Evolutionary conservation across 2,329 filamentous ascomycete genomes (phyloP).

Genomic region (Diaporthe ampelina): DNA sequence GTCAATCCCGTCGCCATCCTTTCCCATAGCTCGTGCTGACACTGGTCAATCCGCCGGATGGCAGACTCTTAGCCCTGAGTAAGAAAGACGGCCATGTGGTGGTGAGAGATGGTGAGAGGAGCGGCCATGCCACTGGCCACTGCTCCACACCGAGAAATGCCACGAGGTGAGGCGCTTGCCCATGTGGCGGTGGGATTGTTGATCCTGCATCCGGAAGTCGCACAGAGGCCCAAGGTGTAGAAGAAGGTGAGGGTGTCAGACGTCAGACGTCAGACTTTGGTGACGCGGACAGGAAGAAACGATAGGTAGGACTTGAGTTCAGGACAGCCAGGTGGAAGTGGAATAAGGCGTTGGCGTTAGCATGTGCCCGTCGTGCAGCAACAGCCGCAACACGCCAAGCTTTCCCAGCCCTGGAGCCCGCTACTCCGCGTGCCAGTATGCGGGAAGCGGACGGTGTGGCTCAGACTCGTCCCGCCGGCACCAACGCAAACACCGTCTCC

Average conservation of each 20-base stretch:
- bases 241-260: background rate
- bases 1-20: too few species aligned
- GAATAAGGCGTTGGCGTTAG: conserved; percentile 3
- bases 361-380: background rate
- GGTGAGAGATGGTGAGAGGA: background rate
- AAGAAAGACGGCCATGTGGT: background rate
- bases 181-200: background rate
- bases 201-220: background rate
- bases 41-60: background rate
- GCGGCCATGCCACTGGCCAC: background rate
- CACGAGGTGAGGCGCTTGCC: background rate
- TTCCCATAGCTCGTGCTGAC: background rate
- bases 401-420: background rate
- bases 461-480: background rate
- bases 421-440: background rate
- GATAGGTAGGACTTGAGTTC: background rate
- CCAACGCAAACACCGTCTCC: background rate
- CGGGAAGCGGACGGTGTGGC: conserved; percentile 23
- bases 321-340: background rate
- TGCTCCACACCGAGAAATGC: background rate
- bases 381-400: conserved; percentile 13
- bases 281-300: background rate
- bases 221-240: background rate
- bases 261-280: background rate
- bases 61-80: background rate